phyloP scores from a whole-genome alignment of 1,139 yeast species.

The Meyerozyma carpophila region DNA sequence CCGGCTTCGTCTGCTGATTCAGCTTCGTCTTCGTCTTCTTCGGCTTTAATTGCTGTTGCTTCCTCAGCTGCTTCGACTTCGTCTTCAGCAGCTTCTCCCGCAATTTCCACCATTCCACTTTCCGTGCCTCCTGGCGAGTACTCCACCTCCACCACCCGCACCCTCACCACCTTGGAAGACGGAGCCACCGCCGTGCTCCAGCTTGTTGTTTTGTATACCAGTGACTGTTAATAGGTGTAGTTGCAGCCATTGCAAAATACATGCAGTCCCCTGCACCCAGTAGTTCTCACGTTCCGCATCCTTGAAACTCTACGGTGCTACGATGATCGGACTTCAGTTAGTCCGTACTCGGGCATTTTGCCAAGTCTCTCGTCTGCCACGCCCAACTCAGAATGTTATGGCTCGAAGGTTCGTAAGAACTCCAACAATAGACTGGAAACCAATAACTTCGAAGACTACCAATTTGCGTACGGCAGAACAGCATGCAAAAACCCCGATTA shows the following conservation, averaged over 20 bases:
- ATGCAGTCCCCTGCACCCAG: neutral
- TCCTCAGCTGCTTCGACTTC: conserved; percentile 4
- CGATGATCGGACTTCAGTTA: neutral
- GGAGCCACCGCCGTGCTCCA: conserved; percentile 23
- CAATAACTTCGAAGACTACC: conserved; percentile 52
- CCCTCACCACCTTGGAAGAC: neutral
- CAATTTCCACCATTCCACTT: neutral
- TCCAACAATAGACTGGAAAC: conserved; percentile 81
- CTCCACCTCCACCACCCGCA: conserved; percentile 1
- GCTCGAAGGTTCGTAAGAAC: conserved; percentile 41
- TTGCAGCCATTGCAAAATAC: neutral
- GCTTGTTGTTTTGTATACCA: conserved; percentile 27
- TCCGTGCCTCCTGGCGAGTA: conserved; percentile 3
- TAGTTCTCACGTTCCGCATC: neutral
- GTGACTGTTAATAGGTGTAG: conserved; percentile 12
- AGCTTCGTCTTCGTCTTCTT: too few relatives aligned
- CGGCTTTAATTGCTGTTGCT: neutral
- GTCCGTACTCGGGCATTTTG: neutral
- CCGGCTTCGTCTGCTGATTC: neutral
- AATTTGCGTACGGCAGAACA: conserved; percentile 37
- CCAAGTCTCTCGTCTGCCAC: neutral
- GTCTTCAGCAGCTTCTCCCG: neutral
- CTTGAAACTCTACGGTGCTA: neutral
- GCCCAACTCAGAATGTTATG: neutral
- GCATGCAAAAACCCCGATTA: conserved; percentile 31